Evolutionary conservation across 202 grass and related monocot species (phyloP), one percentile per base, ranked within the genome.

Genomic region (Panicum virgatum): DNA sequence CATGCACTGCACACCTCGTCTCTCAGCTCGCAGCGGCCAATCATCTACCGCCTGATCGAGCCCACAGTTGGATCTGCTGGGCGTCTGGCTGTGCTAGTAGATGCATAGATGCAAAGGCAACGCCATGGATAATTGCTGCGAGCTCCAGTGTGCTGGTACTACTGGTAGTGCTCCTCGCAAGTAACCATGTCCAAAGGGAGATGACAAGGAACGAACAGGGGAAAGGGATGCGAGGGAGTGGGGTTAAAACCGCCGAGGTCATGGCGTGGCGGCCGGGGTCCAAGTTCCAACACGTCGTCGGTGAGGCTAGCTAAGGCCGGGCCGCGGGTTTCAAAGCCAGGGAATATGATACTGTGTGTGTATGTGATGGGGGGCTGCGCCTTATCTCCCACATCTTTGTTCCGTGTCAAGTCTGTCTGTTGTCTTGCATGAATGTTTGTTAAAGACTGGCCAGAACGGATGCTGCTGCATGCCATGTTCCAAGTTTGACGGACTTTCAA

Each of bases 261-360:
- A 56, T 72, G 46, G 48, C 29, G n/a, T n/a, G 4, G 57, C 37
- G 12, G 50, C 38, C 9, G 9, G 39, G 32, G 36, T 32, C 46
- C 48, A 78, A 86, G 32, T 27, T 32, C 46, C 48, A 78, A 86
- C 83, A 82, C 73, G 58, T 89, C 25, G 12, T 89, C 25, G 12
- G 14, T 34, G 42, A 79, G 34, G 58, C 78, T 89, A 85, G 12
- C 54, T 80, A 34, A 51, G 48, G n/a, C n/a, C n/a, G n/a, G 66
- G 26, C 12, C 27, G 22, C 16, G 22, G 43, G 42, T 29, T 57
- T 10, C 69, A 36, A 59, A 67, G 39, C 39, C 0, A 64, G 67
- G 60, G 75, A 86, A 86, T 86, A 74, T 59, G 51, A 69, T 67
- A 73, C 88, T 73, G 44, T 9, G 79, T 73, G 44, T 9, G 79